A percentile compares a stretch with the other conserved stretches of the same genome.
Conservation (phyloP, 1,284 basidiomycete species). For the Porogramme epimiltina region DNA sequence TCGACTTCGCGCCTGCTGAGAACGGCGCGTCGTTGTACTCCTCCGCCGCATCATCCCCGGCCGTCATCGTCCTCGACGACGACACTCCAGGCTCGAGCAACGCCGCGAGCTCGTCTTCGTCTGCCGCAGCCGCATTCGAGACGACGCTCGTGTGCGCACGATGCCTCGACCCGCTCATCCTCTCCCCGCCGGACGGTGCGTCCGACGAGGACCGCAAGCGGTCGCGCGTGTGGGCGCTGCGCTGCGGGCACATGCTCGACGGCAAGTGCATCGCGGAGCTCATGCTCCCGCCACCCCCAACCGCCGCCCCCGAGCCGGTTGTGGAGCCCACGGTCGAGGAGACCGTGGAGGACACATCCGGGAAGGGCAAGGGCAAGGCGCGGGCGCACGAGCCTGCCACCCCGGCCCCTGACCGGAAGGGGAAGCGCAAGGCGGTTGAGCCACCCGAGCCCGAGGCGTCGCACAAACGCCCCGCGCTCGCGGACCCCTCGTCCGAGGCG, state of each 20-base stretch:
- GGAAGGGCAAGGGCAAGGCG: constrained; percentile 27
- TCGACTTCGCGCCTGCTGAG: constrained; percentile 53
- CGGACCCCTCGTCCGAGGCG: neutral
- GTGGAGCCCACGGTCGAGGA: neutral
- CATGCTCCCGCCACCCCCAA: constrained; percentile 43
- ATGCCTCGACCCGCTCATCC: constrained; percentile 59
- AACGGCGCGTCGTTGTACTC: constrained; percentile 20
- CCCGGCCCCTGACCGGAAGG: constrained; percentile 13
- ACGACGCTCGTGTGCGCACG: constrained; percentile 59
- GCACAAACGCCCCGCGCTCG: constrained; percentile 10
- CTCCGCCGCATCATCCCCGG: constrained; percentile 35
- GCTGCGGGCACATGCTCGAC: constrained; percentile 77
- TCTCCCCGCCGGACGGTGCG: constrained; percentile 34
- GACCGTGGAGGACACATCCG: neutral
- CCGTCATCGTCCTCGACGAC: constrained; percentile 33
- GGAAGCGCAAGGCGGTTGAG: constrained; percentile 23
- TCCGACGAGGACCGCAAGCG: constrained; percentile 36
- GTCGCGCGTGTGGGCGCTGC: constrained; percentile 62
- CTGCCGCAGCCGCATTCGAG: constrained; percentile 16
- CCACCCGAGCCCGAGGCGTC: constrained; percentile 13
- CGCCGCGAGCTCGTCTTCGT: constrained; percentile 16
- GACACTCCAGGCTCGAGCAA: constrained; percentile 23
- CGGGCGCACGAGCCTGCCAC: neutral
- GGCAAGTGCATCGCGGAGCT: constrained; percentile 67
- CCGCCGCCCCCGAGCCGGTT: neutral